Evolutionary conservation across 345 rosid species (phyloP).

Genomic region (Durio zibethinus): DNA sequence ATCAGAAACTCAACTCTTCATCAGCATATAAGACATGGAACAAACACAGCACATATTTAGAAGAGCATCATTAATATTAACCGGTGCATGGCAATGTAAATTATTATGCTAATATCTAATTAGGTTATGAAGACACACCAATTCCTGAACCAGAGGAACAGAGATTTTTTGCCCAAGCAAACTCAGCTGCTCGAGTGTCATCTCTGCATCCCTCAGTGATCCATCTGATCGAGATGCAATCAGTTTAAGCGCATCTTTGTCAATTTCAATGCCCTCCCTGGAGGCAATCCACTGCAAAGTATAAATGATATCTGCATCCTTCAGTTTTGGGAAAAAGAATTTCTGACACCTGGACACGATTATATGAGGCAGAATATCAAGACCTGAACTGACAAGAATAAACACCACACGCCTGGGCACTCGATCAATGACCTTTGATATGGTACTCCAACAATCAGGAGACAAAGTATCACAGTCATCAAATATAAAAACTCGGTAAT

Average conservation of each 20-base stretch:
- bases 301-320: slow-evolving; percentile 78
- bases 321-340: slow-evolving; percentile 90
- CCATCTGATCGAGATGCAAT: slow-evolving; percentile 98
- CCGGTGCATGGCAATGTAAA: neutral
- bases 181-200: slow-evolving; percentile 93
- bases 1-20: neutral
- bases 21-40: neutral
- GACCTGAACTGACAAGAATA: slow-evolving; percentile 79
- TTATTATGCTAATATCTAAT: neutral
- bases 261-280: slow-evolving; percentile 67
- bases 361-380: slow-evolving; percentile 89
- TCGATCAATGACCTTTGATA: slow-evolving; percentile 77
- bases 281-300: slow-evolving; percentile 75
- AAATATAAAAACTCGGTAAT: slow-evolving; percentile 67
- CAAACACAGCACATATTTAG: neutral
- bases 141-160: slow-evolving; percentile 83
- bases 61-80: neutral
- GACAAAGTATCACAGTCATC: slow-evolving; percentile 84
- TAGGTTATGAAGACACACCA: slow-evolving; percentile 48
- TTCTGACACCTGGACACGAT: slow-evolving; percentile 91
- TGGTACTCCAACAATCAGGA: slow-evolving; percentile 72
- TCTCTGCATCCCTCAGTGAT: slow-evolving; percentile 90
- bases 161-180: slow-evolving; percentile 88
- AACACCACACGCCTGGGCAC: slow-evolving; percentile 78
- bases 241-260: slow-evolving; percentile 77